Evolutionary conservation across 495 filamentous ascomycete species (phyloP).

Genomic region (Venustampulla echinocandica): DNA sequence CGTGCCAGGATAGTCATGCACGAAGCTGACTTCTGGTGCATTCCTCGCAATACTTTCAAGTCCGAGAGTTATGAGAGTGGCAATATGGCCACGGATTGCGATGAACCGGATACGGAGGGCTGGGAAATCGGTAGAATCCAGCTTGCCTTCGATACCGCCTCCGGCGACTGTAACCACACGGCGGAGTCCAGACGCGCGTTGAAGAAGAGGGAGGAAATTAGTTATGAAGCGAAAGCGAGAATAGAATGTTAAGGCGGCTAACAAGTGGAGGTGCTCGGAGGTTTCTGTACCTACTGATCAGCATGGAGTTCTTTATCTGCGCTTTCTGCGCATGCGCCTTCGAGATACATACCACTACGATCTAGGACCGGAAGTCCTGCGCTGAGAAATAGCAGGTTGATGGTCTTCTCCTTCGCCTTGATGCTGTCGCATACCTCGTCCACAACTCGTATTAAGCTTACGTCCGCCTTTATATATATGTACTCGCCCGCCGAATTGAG

Average conservation of each 20-base stretch:
- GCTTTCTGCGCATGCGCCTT: neutral
- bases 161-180: slow-evolving; percentile 53
- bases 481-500: slow-evolving; percentile 18
- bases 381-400: slow-evolving; percentile 25
- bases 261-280: slow-evolving; percentile 46
- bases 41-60: slow-evolving; percentile 38
- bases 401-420: slow-evolving; percentile 8
- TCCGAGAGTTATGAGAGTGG: slow-evolving; percentile 41
- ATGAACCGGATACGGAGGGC: slow-evolving; percentile 24
- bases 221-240: slow-evolving; percentile 52
- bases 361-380: slow-evolving; percentile 6
- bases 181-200: slow-evolving; percentile 33
- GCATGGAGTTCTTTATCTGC: neutral
- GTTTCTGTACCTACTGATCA: slow-evolving; percentile 37
- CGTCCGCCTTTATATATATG: slow-evolving; percentile 21
- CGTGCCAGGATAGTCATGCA: slow-evolving; percentile 48
- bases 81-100: slow-evolving; percentile 33
- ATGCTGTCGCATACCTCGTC: slow-evolving; percentile 23
- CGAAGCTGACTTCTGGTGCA: slow-evolving; percentile 44
- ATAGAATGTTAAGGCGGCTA: slow-evolving; percentile 50
- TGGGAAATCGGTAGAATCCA: slow-evolving; percentile 41
- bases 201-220: slow-evolving; percentile 55
- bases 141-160: slow-evolving; percentile 42
- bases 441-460: slow-evolving; percentile 17
- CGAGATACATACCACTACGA: slow-evolving; percentile 1